A percentile compares a stretch with the other conserved stretches of the same genome.
phyloP scores from a whole-genome alignment of 345 rosid species.

The Syzygium grande region DNA sequence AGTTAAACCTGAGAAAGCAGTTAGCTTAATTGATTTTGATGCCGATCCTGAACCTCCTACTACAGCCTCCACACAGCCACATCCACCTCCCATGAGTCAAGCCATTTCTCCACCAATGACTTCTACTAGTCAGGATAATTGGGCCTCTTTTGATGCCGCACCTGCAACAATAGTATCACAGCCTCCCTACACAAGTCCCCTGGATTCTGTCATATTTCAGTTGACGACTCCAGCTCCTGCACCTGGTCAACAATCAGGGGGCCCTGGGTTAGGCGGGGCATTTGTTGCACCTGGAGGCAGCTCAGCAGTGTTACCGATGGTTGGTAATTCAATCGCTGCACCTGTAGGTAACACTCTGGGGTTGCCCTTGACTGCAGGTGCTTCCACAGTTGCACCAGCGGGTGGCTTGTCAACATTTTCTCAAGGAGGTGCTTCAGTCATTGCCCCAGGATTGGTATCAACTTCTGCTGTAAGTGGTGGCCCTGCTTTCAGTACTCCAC shows the following conservation, averaged over 20 bases:
- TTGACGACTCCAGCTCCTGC: slow-evolving; percentile 44
- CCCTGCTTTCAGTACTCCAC: slow-evolving; percentile 33
- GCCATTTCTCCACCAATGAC: slow-evolving; percentile 25
- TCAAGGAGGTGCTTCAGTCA: slow-evolving; percentile 19
- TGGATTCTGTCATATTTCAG: slow-evolving; percentile 80
- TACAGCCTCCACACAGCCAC: slow-evolving; percentile 31
- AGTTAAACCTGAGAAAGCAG: slow-evolving; percentile 47
- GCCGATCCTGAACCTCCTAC: slow-evolving; percentile 67
- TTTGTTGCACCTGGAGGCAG: slow-evolving; percentile 8
- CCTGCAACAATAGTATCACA: slow-evolving; percentile 42
- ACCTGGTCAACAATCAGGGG: slow-evolving; percentile 36
- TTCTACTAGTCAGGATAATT: slow-evolving; percentile 43
- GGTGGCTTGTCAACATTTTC: slow-evolving; percentile 20
- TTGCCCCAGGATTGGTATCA: slow-evolving; percentile 20
- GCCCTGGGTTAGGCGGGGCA: slow-evolving; percentile 1
- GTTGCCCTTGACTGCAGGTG: slow-evolving; percentile 10
- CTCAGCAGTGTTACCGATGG: slow-evolving; percentile 11
- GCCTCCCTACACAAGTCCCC: slow-evolving; percentile 39
- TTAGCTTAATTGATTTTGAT: slow-evolving; percentile 92
- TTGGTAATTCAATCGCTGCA: slow-evolving; percentile 14
- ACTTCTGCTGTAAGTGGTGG: slow-evolving; percentile 17
- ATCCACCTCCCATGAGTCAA: slow-evolving; percentile 25
- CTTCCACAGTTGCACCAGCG: slow-evolving; percentile 19
- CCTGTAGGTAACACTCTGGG: slow-evolving; percentile 12
- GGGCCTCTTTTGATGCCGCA: slow-evolving; percentile 70